Evolutionary conservation across 2,329 filamentous ascomycete genomes (phyloP), one percentile per base, ranked within the genome.

Genomic region (Cercospora sp.): DNA sequence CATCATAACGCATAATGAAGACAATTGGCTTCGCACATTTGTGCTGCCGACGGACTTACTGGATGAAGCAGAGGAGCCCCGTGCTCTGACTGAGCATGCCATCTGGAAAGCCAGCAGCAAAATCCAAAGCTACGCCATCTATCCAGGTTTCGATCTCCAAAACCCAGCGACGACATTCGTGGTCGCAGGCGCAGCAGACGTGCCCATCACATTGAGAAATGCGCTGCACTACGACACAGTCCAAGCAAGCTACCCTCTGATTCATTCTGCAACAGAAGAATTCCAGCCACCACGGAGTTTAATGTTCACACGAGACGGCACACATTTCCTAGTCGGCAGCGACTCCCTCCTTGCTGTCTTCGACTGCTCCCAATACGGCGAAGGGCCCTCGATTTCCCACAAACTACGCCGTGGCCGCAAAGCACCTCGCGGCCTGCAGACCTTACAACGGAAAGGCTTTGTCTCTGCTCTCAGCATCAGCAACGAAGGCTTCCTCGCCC

Each of bases 191-290:
- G 77, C 82, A 5, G 79, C 82, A 30, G 83, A 88, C 68, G 83
- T 85, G 58, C 87, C 88, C 4, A 84, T 90, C 64, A 82, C 82
- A 9, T 79, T 90, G 13, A 79, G 82, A 67, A 89, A 88, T 60
- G 84, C 84, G 2, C 77, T 89, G 18, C 81, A 82, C 64, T 81
- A 84, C 49, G 76, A 63, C 21, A 64, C 77, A 6, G 76, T 79
- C 1, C 73, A 86, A 32, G 84, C 84, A 3, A 83, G 80, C 12
- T 90, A 89, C 76, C 85, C 84, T 3, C 79, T 88, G 49, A 78
- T 88, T 61, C 81, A 85, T 67, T 79, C 81, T 5, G 83, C 81
- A 24, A 89, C 85, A 2, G 88, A 90, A 77, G 83, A 80, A 12
- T 85, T 85, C 72, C 84, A 85, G 37, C 80, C 84, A 1, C 85